Conservation (phyloP, 805 yeast genomes). For the Starmerella bombicola region DNA sequence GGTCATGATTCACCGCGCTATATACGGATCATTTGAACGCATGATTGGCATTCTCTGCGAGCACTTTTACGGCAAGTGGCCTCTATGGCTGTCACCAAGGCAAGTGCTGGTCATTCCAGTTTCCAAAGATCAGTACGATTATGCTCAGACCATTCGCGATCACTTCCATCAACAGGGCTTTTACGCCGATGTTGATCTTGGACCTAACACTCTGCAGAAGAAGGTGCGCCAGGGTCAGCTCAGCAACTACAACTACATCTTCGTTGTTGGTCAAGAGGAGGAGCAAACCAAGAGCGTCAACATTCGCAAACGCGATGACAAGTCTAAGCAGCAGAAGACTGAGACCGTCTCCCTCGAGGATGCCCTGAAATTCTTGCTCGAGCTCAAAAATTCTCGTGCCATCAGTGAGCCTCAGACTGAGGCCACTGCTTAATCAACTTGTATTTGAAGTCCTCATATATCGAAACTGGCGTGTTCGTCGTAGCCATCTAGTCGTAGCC, state of each 20-base stretch:
- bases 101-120: conserved; percentile 94
- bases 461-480: not conserved
- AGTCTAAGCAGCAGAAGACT: conserved; percentile 78
- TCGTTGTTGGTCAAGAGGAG: conserved; percentile 95
- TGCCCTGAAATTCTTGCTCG: conserved; percentile 56
- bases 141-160: conserved; percentile 72
- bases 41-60: conserved; percentile 98
- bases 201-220: conserved; percentile 95
- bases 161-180: conserved; percentile 53
- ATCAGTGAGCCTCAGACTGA: conserved; percentile 24
- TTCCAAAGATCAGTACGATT: conserved; percentile 82
- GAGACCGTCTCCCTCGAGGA: conserved; percentile 63
- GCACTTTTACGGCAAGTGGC: conserved; percentile 99
- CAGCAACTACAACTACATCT: conserved; percentile 86
- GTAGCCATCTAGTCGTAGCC: not conserved
- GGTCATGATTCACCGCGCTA: conserved; percentile 98
- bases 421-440: not conserved
- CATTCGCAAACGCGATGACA: conserved; percentile 91
- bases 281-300: conserved; percentile 67
- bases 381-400: conserved; percentile 64
- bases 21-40: conserved; percentile 95
- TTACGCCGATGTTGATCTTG: conserved; percentile 82
- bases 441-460: too few relatives aligned
- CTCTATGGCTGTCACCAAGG: conserved; percentile 99
- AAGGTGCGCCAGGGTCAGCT: conserved; percentile 95